A percentile compares a stretch with the other conserved stretches of the same genome.
Evolutionary conservation across 768 basidiomycete genomes (phyloP).

Genomic region (Lyophyllum atratum): DNA sequence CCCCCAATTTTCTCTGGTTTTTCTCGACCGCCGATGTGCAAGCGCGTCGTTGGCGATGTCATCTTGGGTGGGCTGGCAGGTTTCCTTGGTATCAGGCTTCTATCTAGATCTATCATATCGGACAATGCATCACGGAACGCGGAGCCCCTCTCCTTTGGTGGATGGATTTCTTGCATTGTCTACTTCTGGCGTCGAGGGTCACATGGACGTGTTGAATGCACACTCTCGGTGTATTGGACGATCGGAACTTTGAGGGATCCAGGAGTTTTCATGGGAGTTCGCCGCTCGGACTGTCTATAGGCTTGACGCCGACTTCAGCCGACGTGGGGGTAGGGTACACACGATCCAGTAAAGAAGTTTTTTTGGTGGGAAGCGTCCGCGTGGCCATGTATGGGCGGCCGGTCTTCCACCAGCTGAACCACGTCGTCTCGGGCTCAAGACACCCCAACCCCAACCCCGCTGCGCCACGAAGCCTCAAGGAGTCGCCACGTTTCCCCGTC

Average conservation of each 20-base stretch:
- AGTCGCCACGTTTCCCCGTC: background rate
- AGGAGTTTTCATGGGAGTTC: background rate
- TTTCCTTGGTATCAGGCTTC: conserved; percentile 3
- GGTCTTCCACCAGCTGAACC: background rate
- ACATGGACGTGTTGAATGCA: background rate
- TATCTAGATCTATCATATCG: conserved; percentile 5
- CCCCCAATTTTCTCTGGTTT: background rate
- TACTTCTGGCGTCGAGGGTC: conserved; percentile 1
- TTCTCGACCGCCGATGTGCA: background rate
- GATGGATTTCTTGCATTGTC: background rate
- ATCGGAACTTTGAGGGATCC: background rate
- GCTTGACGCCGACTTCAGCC: background rate
- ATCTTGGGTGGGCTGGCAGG: background rate
- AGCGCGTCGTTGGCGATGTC: background rate
- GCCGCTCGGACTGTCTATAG: background rate
- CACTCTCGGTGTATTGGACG: background rate
- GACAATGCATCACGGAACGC: conserved; percentile 1
- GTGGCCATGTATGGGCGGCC: background rate
- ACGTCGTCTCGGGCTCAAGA: background rate
- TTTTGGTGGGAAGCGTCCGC: background rate
- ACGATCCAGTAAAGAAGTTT: background rate
- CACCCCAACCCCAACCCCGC: too few species aligned
- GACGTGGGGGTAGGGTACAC: background rate
- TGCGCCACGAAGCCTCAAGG: conserved; percentile 1
- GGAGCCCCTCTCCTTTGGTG: background rate